Evolutionary conservation across 2,329 filamentous ascomycete genomes (phyloP).

Genomic region (Kalaharituber pfeilii): DNA sequence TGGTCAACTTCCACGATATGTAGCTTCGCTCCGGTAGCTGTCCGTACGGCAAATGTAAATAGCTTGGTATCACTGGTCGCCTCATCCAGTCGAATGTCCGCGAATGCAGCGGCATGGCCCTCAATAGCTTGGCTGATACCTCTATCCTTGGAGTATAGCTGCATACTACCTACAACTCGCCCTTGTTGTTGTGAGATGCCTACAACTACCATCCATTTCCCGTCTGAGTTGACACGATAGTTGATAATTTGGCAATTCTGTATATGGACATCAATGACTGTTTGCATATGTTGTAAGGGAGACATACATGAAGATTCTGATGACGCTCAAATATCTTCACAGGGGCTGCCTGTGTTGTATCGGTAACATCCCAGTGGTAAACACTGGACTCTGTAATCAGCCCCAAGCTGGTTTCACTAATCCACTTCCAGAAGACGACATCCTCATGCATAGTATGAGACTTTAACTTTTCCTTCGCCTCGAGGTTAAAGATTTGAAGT

Average conservation of each 20-base stretch:
- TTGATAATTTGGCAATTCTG: constrained; percentile 98
- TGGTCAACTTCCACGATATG: constrained; percentile 98
- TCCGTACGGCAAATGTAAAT: constrained; percentile 90
- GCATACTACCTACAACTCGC: constrained; percentile 88
- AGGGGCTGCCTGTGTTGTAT: constrained; percentile 57
- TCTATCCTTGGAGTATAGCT: constrained; percentile 88
- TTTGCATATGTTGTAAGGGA: neutral
- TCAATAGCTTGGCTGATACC: constrained; percentile 97
- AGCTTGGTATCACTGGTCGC: constrained; percentile 82
- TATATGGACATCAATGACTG: constrained; percentile 4
- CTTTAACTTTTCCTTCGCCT: constrained; percentile 87
- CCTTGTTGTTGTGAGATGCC: constrained; percentile 89
- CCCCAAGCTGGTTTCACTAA: constrained; percentile 72
- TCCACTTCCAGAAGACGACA: constrained; percentile 99
- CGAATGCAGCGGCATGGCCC: constrained; percentile 89
- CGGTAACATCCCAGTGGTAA: constrained; percentile 96
- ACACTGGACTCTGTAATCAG: constrained; percentile 81
- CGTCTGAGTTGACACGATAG: constrained; percentile 87
- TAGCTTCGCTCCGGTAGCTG: constrained; percentile 76
- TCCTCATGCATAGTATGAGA: constrained; percentile 93
- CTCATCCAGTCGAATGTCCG: constrained; percentile 72
- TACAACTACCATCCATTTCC: constrained; percentile 96
- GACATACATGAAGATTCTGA: constrained; percentile 53
- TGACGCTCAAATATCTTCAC: constrained; percentile 92
- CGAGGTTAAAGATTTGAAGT: constrained; percentile 92